Base-by-base conservation (phyloP, 495 filamentous ascomycete genomes). In the Cetradonia linearis region DNA sequence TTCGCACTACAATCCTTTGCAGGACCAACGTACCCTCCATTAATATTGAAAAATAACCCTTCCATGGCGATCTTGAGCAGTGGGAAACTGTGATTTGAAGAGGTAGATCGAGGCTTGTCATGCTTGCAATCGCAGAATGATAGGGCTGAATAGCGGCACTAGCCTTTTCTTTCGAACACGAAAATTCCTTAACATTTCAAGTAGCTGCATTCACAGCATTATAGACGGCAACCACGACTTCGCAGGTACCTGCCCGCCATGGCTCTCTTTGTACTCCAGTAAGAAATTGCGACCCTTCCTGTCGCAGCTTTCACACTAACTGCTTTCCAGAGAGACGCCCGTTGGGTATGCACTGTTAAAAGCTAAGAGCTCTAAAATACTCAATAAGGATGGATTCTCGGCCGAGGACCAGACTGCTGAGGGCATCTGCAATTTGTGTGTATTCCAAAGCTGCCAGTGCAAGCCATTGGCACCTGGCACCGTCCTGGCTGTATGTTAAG, bases 261-360 rank as follows among this genome's bases (percentile, higher is more conserved):
- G 66, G 66, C 59, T 0, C 58, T 65, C 27, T 67, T 64, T 46
- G 57, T 69, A 3, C 57, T 67, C 13, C 66, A 68, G 64, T 67
- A 42, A 34, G 66, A 9, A 28, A 20, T 25, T 36, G 36, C n/a
- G 50, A 5, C 33, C 23, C 4, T 60, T 40, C 40, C 9, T 66
- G 69, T 74, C 59, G 66, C 90, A 89, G 81, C 88, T 66, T 86
- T 89, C 71, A 86, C 89, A 36, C 62, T 64, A 54, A 59, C 14
- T 4, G 46, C 31, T 3, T 73, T 82, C 94, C 60, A 86, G 86
- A 60, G 93, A 98, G 76, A 98, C 93, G 68, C 87, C 86, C 73
- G 94, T 92, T 65, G 93, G 94, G 65, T 96, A 96, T 79, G 94
- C 91, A 70, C 82, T 98, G 68, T 88, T 97, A 77, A 97, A 99